phyloP scores from a whole-genome alignment of 2,329 filamentous ascomycete genomes.

The Aspergillus nomiae region DNA sequence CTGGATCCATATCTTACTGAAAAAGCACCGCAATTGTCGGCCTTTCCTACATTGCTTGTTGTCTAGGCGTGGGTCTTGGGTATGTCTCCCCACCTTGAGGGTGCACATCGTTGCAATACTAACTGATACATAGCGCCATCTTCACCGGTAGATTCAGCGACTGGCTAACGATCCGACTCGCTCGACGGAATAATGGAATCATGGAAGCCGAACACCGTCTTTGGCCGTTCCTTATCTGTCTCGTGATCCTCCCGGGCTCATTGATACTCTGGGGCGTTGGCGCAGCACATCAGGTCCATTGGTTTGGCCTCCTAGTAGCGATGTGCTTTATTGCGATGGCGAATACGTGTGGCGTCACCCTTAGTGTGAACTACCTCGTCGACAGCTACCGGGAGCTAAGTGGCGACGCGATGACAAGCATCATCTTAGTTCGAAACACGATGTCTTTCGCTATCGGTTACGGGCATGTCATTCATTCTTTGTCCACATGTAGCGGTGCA shows the following conservation, averaged over 20 bases:
- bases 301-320: conserved; percentile 46
- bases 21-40: conserved; percentile 40
- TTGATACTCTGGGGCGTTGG: conserved; percentile 45
- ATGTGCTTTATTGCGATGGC: conserved; percentile 47
- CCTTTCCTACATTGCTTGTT: conserved; percentile 40
- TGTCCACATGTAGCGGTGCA: background rate
- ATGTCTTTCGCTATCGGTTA: conserved; percentile 52
- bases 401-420: conserved; percentile 43
- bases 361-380: conserved; percentile 44
- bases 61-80: conserved; percentile 35
- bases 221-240: conserved; percentile 40
- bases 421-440: conserved; percentile 52
- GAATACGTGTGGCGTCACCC: conserved; percentile 38
- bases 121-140: conserved; percentile 30
- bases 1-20: conserved; percentile 16
- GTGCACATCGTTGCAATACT: background rate
- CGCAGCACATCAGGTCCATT: conserved; percentile 44
- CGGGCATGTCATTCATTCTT: conserved; percentile 28
- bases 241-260: conserved; percentile 37
- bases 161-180: conserved; percentile 40
- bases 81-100: conserved; percentile 14
- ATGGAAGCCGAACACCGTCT: conserved; percentile 47
- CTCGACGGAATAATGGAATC: conserved; percentile 42
- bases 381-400: conserved; percentile 45
- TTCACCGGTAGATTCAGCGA: conserved; percentile 44